Conservation (phyloP, 2,329 filamentous ascomycete genomes). For the Verticillium zaregamsianum region DNA sequence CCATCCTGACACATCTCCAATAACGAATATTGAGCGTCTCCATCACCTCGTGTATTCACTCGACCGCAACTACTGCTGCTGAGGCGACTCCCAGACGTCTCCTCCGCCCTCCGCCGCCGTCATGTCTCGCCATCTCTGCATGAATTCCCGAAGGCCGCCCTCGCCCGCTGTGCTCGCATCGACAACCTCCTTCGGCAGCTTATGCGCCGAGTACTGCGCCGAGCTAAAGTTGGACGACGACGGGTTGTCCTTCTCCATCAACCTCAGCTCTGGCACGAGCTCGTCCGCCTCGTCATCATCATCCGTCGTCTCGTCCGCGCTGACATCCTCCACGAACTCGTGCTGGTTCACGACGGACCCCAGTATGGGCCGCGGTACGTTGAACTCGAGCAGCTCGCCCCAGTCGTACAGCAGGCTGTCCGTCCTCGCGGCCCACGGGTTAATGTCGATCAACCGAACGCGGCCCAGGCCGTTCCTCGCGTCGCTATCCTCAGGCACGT, state of each 20-base stretch:
- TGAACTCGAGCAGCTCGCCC: constrained; percentile 75
- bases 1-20: neutral
- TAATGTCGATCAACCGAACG: constrained; percentile 88
- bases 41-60: neutral
- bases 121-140: constrained; percentile 67
- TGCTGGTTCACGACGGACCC: constrained; percentile 37
- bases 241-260: constrained; percentile 80
- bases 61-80: neutral
- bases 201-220: constrained; percentile 90
- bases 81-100: constrained; percentile 30
- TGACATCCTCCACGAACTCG: constrained; percentile 24
- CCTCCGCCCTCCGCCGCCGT: constrained; percentile 33
- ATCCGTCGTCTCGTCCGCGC: constrained; percentile 28
- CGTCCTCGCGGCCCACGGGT: constrained; percentile 87
- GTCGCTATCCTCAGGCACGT: constrained; percentile 66
- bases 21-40: neutral
- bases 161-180: constrained; percentile 64
- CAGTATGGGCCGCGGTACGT: constrained; percentile 55
- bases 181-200: constrained; percentile 90
- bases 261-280: constrained; percentile 65
- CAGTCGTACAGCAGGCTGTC: constrained; percentile 88
- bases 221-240: constrained; percentile 83
- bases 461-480: constrained; percentile 60
- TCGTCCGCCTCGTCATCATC: constrained; percentile 38
- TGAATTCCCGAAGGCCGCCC: constrained; percentile 77